phyloP scores from a whole-genome alignment of 345 rosid species.

The Eucalyptus curtisii region DNA sequence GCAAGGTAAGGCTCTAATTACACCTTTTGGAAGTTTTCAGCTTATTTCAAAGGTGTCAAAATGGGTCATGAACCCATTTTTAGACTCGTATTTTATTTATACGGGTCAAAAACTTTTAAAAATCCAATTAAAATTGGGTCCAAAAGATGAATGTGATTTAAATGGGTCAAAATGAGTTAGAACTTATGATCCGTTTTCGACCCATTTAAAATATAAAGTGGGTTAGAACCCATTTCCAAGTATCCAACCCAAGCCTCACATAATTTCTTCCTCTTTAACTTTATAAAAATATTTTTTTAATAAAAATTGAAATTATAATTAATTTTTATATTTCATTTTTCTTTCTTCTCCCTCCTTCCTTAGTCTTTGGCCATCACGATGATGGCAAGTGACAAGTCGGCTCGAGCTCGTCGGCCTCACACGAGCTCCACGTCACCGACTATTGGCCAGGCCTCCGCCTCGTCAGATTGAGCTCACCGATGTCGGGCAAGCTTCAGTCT shows the following conservation, averaged over 20 bases:
- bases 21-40: too few species aligned
- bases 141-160: too few species aligned
- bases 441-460: rapidly evolving
- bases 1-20: too few species aligned
- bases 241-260: too few species aligned
- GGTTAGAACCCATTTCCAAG: rapidly evolving
- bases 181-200: rapidly evolving
- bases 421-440: rapidly evolving
- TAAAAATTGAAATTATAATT: too few species aligned
- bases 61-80: too few species aligned
- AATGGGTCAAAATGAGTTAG: rapidly evolving
- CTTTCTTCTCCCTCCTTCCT: too few species aligned
- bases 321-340: rapidly evolving
- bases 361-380: rapidly evolving
- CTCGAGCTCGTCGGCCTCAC: rapidly evolving
- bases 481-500: rapidly evolving
- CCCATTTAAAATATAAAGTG: too few species aligned
- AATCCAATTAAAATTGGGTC: rapidly evolving
- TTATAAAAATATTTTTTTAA: too few species aligned
- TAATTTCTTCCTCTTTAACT: too few species aligned
- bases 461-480: rapidly evolving
- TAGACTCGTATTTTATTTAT: rapidly evolving
- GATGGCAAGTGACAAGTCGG: rapidly evolving
- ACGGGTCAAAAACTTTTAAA: too few species aligned
- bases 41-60: rapidly evolving